Evolutionary conservation across 306 rosid species (phyloP), one percentile per base, ranked within the genome.

Genomic region (Pyrus communis): DNA sequence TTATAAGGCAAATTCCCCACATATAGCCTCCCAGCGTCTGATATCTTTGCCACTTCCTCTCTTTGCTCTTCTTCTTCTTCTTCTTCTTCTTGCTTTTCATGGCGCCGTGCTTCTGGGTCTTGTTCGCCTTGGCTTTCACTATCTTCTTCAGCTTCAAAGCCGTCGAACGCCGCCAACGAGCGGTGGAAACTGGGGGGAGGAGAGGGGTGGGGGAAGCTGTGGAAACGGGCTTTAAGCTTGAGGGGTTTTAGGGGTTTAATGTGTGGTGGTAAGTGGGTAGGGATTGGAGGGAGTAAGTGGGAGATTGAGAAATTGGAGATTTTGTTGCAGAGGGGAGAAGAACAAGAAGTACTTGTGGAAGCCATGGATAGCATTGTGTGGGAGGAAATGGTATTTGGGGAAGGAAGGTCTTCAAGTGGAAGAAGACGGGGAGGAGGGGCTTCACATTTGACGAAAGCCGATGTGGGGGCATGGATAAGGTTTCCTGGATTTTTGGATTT

Each of bases 1-100:
- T 88, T 77, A 81, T 84, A 95, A 2, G 97, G 93, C 86, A 95
- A 87, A 71, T 91, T 95, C 68, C 99, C 99, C 23, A 92, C 89
- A 63, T 90, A 95, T 45, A 95, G 90, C 86, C 92, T 92, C 82
- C 96, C 96, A 19, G 81, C 90, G 31, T 88, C 79, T 15, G 88
- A 59, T 27, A 55, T 76, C 43, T 80, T 84, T 18, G 40, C 81
- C 82, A 80, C 86, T 60, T 79, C 87, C 71, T 76, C 83, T 25
- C 42, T 72, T 49, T 68, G 54, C n/a, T 69, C 78, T 23, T 69
- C 78, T 23, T 19, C 52, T 30, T 68, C 60, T 30, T 68, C 60
- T 25, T 45, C 84, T 70, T 78, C 76, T 60, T 73, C 65, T 62
- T 69, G 25, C 25, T 82, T 76, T 57, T 76, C 83, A 60, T n/a